Conservation (phyloP, 345 rosid species). For the Citrus mangshanensis region DNA sequence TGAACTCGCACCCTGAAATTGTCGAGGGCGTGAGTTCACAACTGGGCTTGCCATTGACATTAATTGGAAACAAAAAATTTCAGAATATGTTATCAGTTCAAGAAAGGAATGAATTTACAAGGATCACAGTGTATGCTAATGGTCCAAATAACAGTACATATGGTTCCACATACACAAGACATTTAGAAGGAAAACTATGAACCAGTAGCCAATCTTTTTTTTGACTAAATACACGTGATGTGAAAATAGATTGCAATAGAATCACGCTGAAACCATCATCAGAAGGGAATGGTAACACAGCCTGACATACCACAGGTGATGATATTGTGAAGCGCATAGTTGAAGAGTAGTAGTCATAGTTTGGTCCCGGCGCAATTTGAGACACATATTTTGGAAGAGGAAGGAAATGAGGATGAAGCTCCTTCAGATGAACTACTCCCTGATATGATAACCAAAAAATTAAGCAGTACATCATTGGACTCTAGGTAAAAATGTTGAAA, state of each 20-base stretch:
- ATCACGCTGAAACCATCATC: conserved; percentile 1
- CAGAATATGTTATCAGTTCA: not conserved
- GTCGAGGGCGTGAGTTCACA: too few relatives aligned
- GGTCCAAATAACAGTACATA: not conserved
- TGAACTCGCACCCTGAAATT: too few relatives aligned
- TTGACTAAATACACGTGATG: not conserved
- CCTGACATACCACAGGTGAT: conserved; percentile 81
- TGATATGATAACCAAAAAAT: conserved; percentile 22
- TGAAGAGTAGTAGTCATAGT: conserved; percentile 75
- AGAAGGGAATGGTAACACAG: not conserved
- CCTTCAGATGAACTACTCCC: conserved; percentile 55
- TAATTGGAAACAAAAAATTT: not conserved
- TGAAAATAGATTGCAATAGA: not conserved
- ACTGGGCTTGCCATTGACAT: too few relatives aligned
- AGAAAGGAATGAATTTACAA: not conserved
- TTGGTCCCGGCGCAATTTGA: conserved; percentile 80
- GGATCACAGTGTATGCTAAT: not conserved
- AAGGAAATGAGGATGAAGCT: conserved; percentile 65
- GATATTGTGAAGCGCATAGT: conserved; percentile 83
- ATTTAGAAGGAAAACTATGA: not conserved
- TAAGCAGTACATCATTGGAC: not conserved
- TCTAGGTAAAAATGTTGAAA: not conserved
- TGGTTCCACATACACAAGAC: not conserved
- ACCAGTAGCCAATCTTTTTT: not conserved
- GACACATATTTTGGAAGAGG: conserved; percentile 77